Evolutionary conservation across 108 stramenopile species (phyloP), one percentile per base, ranked within the genome.

Genomic region (Skeletonema costatum): DNA sequence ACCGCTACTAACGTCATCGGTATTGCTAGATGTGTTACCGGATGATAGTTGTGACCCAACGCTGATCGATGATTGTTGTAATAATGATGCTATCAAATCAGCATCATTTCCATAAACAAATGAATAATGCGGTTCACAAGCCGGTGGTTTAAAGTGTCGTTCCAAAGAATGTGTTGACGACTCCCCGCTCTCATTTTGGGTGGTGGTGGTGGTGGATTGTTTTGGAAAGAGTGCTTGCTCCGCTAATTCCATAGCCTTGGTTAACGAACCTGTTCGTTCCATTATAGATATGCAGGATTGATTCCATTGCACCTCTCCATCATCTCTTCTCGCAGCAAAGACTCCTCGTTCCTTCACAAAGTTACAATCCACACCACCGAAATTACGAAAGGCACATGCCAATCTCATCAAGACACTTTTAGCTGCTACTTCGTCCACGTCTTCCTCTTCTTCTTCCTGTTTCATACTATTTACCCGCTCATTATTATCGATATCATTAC

Each of bases 341-440:
- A 80, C 79, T n/a, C 79, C 79, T 39, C 66, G 41, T 14, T 73
- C 71, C 63, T 73, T 66, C 16, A 53, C 59, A 46, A 73, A 80
- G 14, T 70, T 70, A 38, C 71, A 72, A 0, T 14, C 35, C 0
- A 80, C 32, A 4, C 60, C 53, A 9, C 79, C 79, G 41, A 68
- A 62, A 13, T 48, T 50, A 10, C 19, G n/a, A 68, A 80, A 80
- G 12, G 72, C 79, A 53, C 25, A 9, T 48, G 67, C 59, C 42
- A 80, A 71, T 61, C 72, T 19, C 1, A 31, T 60, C 38, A 80
- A 60, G 9, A 80, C 68, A 61, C 50, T 41, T 31, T 73, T 19
- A 10, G 79, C 79, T 1, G 72, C 72, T 39, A 38, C 30, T 38
- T 64, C 63, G 12, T 64, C 63, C 7, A 64, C 41, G 53, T 70